Conservation (phyloP, 495 filamentous ascomycete genomes). For the Margaritispora aquatica region DNA sequence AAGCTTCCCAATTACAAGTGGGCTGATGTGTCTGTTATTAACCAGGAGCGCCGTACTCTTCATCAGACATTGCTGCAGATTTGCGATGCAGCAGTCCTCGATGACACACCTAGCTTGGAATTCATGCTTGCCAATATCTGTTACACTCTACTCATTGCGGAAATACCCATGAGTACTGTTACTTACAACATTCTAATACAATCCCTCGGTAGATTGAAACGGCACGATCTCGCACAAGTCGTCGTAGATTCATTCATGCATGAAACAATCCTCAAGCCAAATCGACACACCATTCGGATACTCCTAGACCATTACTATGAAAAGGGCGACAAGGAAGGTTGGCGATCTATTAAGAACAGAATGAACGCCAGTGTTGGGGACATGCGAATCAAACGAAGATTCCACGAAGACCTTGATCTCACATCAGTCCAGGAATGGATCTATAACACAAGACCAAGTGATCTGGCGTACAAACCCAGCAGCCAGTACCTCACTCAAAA, state of each 20-base stretch:
- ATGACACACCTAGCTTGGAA: conserved; percentile 8
- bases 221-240: conserved; percentile 41
- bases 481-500: conserved; percentile 5
- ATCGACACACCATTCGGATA: conserved; percentile 43
- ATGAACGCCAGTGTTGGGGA: conserved; percentile 30
- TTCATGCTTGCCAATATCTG: conserved; percentile 52
- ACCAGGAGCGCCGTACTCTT: conserved; percentile 7
- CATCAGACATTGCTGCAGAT: conserved; percentile 10
- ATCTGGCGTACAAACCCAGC: neutral
- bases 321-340: conserved; percentile 31
- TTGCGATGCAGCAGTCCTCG: neutral
- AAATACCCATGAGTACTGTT: conserved; percentile 48
- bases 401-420: neutral
- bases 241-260: conserved; percentile 48
- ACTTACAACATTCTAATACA: conserved; percentile 64
- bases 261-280: conserved; percentile 43
- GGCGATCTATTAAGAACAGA: conserved; percentile 32
- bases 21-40: neutral
- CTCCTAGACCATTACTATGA: conserved; percentile 49
- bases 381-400: conserved; percentile 3
- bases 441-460: neutral
- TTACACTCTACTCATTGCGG: conserved; percentile 56
- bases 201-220: conserved; percentile 45
- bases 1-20: conserved; percentile 9
- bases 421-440: neutral